Evolutionary conservation across 2,329 filamentous ascomycete species (phyloP).

Genomic region (Fusarium domesticum): DNA sequence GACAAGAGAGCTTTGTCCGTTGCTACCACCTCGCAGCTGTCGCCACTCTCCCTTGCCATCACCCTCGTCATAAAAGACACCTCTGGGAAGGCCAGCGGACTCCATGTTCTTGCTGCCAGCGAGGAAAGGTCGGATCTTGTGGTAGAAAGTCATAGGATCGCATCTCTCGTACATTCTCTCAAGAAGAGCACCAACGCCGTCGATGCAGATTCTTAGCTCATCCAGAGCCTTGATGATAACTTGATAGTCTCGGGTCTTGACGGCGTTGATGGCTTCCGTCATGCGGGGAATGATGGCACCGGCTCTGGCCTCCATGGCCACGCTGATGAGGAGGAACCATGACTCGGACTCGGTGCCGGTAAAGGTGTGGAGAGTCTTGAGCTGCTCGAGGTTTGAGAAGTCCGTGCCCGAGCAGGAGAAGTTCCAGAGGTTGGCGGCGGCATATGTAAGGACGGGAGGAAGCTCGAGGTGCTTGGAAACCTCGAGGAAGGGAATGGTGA

Average conservation of each 20-base stretch:
- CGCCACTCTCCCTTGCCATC: slow-evolving; percentile 64
- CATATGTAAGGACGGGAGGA: slow-evolving; percentile 87
- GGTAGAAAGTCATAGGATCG: slow-evolving; percentile 83
- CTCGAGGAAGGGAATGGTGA: slow-evolving; percentile 73
- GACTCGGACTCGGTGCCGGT: slow-evolving; percentile 87
- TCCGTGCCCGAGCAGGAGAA: slow-evolving; percentile 58
- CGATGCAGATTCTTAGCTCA: slow-evolving; percentile 63
- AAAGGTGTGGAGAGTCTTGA: slow-evolving; percentile 75
- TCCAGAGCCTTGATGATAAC: slow-evolving; percentile 63
- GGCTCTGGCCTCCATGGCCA: slow-evolving; percentile 83
- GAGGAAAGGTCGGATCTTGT: slow-evolving; percentile 81
- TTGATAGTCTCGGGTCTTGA: slow-evolving; percentile 56
- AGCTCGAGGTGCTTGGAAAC: slow-evolving; percentile 73
- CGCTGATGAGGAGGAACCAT: slow-evolving; percentile 90
- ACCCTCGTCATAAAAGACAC: slow-evolving; percentile 80
- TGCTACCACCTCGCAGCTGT: slow-evolving; percentile 84
- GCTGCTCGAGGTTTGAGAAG: slow-evolving; percentile 64
- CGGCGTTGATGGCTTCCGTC: slow-evolving; percentile 71
- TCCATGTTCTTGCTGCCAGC: slow-evolving; percentile 93
- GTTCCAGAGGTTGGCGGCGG: slow-evolving; percentile 86
- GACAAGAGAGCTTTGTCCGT: slow-evolving; percentile 88
- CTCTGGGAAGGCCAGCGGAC: slow-evolving; percentile 74
- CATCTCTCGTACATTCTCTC: slow-evolving; percentile 87
- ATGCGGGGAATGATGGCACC: slow-evolving; percentile 73
- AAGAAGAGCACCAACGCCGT: slow-evolving; percentile 64